Percentiles rank a stretch among this genome's conserved stretches.
Conservation (phyloP, 1,284 basidiomycete species). For the Golubevia pallescens region DNA sequence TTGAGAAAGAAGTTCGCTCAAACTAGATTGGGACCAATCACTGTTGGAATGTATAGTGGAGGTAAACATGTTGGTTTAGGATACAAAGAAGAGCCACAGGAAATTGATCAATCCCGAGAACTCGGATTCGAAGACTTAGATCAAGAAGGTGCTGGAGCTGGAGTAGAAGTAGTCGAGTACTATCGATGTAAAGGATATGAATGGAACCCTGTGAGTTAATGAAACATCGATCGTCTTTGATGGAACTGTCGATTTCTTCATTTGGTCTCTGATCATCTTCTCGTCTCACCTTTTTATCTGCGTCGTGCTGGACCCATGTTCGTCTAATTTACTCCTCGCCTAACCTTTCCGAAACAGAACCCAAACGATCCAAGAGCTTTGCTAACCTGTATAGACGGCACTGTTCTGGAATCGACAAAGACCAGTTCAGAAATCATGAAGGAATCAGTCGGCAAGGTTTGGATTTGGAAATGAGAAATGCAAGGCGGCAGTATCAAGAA, state of each 20-base stretch:
- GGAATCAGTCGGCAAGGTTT: background rate
- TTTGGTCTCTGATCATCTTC: no score
- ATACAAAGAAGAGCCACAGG: conserved; percentile 21
- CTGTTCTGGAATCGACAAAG: background rate
- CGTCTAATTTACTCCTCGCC: no score
- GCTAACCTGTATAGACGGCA: conserved; percentile 1
- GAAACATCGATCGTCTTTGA: no score
- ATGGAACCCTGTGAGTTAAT: conserved; percentile 21
- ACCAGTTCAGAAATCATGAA: background rate
- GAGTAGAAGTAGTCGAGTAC: conserved; percentile 45
- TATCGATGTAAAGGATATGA: conserved; percentile 33
- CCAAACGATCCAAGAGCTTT: background rate
- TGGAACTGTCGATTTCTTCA: no score
- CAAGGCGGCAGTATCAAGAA: background rate
- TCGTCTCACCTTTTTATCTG: no score
- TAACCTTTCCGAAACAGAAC: background rate
- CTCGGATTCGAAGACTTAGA: background rate
- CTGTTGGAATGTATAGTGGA: conserved; percentile 40
- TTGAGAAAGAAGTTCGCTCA: conserved; percentile 18
- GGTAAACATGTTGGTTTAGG: conserved; percentile 36
- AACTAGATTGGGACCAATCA: conserved; percentile 21
- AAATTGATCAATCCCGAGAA: background rate
- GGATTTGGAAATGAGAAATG: background rate
- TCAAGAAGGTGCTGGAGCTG: background rate
- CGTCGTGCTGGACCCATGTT: no score